Evolutionary conservation across 2,329 filamentous ascomycete genomes (phyloP).

Genomic region (Zarea fungicola): DNA sequence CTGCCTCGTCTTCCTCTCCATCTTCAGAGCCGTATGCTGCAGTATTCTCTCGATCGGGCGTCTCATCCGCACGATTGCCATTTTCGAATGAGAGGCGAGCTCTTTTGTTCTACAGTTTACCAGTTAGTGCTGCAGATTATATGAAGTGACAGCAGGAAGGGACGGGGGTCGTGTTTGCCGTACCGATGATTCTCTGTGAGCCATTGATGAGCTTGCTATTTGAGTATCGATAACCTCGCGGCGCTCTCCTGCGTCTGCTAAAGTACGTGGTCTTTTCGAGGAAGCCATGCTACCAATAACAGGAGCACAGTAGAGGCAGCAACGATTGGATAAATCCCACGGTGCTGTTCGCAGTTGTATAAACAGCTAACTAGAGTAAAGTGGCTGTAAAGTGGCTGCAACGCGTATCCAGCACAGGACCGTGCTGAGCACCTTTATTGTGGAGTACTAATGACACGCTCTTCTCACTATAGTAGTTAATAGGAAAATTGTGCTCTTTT

Average conservation of each 20-base stretch:
- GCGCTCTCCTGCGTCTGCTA: background rate
- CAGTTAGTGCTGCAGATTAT: background rate
- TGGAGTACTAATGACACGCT: constrained; percentile 3
- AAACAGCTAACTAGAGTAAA: background rate
- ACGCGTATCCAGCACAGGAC: background rate
- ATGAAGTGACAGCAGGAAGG: no score
- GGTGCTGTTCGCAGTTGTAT: background rate
- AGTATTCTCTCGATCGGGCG: constrained; percentile 19
- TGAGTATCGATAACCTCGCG: constrained; percentile 3
- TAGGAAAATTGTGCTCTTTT: background rate
- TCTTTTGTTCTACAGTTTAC: constrained; percentile 3
- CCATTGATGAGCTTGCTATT: constrained; percentile 2
- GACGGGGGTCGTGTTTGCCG: no score
- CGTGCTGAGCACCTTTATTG: background rate
- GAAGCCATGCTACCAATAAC: constrained; percentile 1
- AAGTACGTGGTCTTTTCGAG: background rate
- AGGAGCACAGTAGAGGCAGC: background rate
- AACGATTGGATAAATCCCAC: background rate
- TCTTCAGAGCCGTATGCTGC: constrained; percentile 22
- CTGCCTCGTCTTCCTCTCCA: constrained; percentile 26
- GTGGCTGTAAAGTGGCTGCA: background rate
- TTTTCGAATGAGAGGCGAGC: constrained; percentile 1
- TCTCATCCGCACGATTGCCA: constrained; percentile 21
- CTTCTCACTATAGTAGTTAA: no score
- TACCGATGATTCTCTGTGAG: constrained; percentile 4